Evolutionary conservation across 768 basidiomycete species (phyloP), one percentile per base, ranked within the genome.

Genomic region (Cubamyces lactineus): DNA sequence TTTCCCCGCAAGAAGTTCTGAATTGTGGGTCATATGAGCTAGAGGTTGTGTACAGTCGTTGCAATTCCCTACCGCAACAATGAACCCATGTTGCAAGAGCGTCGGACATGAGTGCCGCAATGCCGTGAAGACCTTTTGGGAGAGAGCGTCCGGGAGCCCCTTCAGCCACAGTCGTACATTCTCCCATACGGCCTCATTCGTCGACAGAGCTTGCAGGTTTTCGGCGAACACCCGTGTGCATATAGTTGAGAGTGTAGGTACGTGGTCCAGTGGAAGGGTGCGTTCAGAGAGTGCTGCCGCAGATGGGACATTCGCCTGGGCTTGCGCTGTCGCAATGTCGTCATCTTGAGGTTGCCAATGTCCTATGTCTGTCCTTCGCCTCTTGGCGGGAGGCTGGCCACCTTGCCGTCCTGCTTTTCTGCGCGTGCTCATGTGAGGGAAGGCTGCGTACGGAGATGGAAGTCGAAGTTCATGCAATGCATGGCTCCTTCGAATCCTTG

Each of bases 1-100:
- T 76, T 67, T 0, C 88, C 86, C 16, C 84, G 80, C 38, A 89
- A 64, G 67, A 90, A 85, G 69, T 85, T 79, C 86, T 89, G 65
- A 16, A 2, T 42, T 17, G 54, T 15, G 53, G 42, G 24, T 17
- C 13, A 46, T 38, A 7, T 47, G 40, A 40, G 16, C 28, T n/a
- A n/a, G n/a, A n/a, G n/a, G n/a, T 48, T 53, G 23, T 16, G 34
- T 28, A 42, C 5, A 50, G 30, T 1, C 8, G 21, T 4, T n/a
- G 13, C 16, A 5, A 12, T 41, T 30, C 62, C 81, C 59, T 65
- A 87, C 87, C 63, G 84, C 76, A 40, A 77, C 76, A 39, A 90
- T 86, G 16, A 88, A 74, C 17, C 80, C 81, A 60, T 84, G 80
- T 8, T 74, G 78, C 43, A 90, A 75, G 57, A 82, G 72, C 2